Percentiles rank a stretch among this genome's conserved stretches.
These are phyloP conservation scores for baker's yeast (Saccharomyces cerevisiae) DNA, from an alignment of 805 yeast genomes.

Conservation along the genomic window DNA sequence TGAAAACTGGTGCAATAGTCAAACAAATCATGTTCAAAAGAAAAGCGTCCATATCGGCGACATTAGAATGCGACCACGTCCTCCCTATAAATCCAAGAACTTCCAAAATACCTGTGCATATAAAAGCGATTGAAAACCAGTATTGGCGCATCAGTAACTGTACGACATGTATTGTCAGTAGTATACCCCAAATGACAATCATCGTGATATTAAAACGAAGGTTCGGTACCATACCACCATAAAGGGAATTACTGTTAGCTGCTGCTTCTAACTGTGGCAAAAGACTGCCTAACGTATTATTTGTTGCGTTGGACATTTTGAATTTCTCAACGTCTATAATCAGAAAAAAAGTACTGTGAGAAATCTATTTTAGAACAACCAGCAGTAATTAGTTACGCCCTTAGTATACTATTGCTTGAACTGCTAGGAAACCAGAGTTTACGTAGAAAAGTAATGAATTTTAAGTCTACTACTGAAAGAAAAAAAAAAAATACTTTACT, in stretches of 20 bases:
- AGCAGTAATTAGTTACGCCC: neutral
- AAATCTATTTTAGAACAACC: neutral
- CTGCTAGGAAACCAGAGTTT: neutral
- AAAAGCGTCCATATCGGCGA: slow-evolving; percentile 34
- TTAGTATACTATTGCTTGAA: neutral
- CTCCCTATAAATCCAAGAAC: slow-evolving; percentile 63
- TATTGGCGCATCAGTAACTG: slow-evolving; percentile 44
- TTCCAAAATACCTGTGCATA: slow-evolving; percentile 51
- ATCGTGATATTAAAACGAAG: slow-evolving; percentile 52
- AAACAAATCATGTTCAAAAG: slow-evolving; percentile 59
- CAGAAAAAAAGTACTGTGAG: neutral
- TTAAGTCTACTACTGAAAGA: neutral
- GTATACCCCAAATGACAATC: slow-evolving; percentile 44
- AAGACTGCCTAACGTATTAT: neutral
- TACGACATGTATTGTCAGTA: slow-evolving; percentile 37
- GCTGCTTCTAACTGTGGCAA: neutral
- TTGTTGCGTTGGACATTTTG: neutral
- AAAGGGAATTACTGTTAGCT: slow-evolving; percentile 9
- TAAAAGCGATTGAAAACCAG: slow-evolving; percentile 58
- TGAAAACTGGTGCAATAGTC: slow-evolving; percentile 74
- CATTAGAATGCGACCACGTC: slow-evolving; percentile 36
- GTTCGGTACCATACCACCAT: slow-evolving; percentile 41
- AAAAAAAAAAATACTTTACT: neutral
- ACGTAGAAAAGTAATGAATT: neutral
- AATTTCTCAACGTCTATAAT: neutral